A percentile compares a stretch with the other conserved stretches of the same genome.
Evolutionary conservation across 1,284 basidiomycete genomes (phyloP).

Genomic region (Ceratobasidium sp.): DNA sequence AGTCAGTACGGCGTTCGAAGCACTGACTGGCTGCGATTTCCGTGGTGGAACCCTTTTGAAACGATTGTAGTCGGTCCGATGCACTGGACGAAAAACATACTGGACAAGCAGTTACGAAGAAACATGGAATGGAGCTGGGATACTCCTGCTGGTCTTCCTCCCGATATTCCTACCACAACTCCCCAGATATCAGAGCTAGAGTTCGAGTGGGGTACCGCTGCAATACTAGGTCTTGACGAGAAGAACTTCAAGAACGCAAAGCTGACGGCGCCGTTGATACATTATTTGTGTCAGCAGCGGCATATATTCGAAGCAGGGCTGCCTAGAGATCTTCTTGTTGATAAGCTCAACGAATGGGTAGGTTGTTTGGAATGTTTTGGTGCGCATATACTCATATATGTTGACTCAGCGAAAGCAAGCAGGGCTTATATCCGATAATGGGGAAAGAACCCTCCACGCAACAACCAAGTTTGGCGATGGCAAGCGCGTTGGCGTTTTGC

Average conservation of each 20-base stretch:
- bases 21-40: background rate
- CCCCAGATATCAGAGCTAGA: background rate
- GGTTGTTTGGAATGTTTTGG: background rate
- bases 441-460: background rate
- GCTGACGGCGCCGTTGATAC: background rate
- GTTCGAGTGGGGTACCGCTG: background rate
- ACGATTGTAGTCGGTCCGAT: background rate
- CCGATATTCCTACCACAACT: background rate
- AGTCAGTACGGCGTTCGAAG: background rate
- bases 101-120: background rate
- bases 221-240: background rate
- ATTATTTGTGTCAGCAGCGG: background rate
- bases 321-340: background rate
- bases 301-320: background rate
- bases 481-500: background rate
- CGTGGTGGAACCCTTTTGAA: background rate
- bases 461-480: background rate
- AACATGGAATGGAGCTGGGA: slow-evolving; percentile 13
- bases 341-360: background rate
- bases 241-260: background rate
- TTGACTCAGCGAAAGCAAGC: background rate
- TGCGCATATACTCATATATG: background rate
- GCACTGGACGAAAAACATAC: slow-evolving; percentile 20
- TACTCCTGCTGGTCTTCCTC: background rate
- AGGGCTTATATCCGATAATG: background rate